These are phyloP conservation scores for Yamadazyma atlantica DNA, from an alignment of 1,139 yeast genomes.

Conservation along the genomic window DNA sequence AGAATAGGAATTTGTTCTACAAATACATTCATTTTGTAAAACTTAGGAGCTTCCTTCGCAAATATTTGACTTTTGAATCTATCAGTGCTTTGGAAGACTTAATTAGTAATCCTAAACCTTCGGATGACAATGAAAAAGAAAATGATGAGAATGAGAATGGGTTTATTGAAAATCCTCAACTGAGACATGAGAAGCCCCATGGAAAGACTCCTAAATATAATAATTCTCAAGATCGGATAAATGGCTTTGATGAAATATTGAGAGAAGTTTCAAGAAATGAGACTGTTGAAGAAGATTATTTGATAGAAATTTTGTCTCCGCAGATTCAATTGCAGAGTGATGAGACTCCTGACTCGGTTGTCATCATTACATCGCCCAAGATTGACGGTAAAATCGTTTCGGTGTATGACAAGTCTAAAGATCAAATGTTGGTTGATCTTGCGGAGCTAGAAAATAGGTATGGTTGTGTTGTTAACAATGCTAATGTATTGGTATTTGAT, in stretches of 20 bases:
- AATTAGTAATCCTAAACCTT: constrained; percentile 18
- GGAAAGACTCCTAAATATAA: neutral
- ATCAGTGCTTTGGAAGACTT: constrained; percentile 38
- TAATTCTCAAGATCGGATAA: constrained; percentile 25
- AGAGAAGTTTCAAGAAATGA: constrained; percentile 42
- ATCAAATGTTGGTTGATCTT: constrained; percentile 20
- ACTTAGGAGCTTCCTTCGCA: constrained; percentile 24
- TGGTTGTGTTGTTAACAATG: constrained; percentile 39
- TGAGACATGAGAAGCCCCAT: constrained; percentile 1
- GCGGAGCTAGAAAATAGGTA: constrained; percentile 36
- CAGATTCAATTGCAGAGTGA: constrained; percentile 81
- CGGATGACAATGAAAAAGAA: neutral
- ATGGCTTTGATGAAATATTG: constrained; percentile 53
- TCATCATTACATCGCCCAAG: constrained; percentile 43
- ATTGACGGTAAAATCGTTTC: constrained; percentile 42
- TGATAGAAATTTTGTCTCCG: constrained; percentile 76
- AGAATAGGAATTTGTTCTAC: constrained; percentile 34
- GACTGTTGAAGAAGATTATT: constrained; percentile 58
- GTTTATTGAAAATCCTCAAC: neutral
- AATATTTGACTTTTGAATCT: constrained; percentile 39
- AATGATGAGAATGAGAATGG: constrained; percentile 4
- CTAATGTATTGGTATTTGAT: constrained; percentile 41
- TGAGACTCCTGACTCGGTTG: constrained; percentile 59
- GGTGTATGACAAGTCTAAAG: constrained; percentile 28
- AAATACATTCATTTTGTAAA: constrained; percentile 44